Evolutionary conservation across 176 grass and related monocot species (phyloP).

Genomic region (Cenchrus americanus): DNA sequence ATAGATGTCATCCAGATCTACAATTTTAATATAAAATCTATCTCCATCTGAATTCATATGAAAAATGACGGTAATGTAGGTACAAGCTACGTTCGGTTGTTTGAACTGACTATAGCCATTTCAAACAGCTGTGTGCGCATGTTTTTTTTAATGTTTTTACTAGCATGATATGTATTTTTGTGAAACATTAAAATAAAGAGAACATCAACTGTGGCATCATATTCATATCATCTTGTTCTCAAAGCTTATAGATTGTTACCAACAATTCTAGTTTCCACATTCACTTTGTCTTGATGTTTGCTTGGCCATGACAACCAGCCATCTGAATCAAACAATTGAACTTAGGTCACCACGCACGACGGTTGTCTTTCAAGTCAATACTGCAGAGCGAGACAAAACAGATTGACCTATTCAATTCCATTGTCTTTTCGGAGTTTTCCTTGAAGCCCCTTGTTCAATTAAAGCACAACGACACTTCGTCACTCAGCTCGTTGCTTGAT

Average conservation of each 20-base stretch:
- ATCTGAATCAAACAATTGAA: background rate
- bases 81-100: no score
- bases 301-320: background rate
- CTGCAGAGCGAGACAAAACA: conserved; percentile 8
- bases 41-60: no score
- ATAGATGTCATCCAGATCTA: no score
- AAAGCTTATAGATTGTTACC: background rate
- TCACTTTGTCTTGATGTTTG: no score
- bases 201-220: background rate
- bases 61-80: no score
- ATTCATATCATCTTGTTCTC: background rate
- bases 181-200: no score
- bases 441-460: conserved; percentile 24
- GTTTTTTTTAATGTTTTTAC: no score
- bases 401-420: conserved; percentile 8
- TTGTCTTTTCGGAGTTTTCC: background rate
- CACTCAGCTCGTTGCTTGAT: background rate
- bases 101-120: no score
- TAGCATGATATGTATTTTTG: no score
- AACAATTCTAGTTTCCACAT: no score
- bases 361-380: conserved; percentile 11
- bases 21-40: no score
- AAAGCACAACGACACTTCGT: conserved; percentile 10
- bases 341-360: background rate
- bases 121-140: no score